These are phyloP conservation scores for Mycena filopes DNA, from an alignment of 768 basidiomycete genomes.

Conservation along the genomic window DNA sequence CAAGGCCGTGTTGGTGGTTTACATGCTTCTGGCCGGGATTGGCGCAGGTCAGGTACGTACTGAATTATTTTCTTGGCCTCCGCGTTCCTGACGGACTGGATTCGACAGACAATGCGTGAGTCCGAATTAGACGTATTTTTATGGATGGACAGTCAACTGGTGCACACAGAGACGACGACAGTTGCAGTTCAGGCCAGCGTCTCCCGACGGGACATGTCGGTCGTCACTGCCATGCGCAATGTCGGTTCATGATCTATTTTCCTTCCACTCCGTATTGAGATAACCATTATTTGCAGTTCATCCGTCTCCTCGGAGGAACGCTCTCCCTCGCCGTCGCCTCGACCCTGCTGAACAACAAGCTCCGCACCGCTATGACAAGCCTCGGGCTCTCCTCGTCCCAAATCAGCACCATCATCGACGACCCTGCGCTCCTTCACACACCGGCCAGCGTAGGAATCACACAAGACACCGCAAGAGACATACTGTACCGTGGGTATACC, in stretches of 20 bases:
- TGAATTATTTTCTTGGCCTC: not conserved
- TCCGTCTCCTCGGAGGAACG: constrained; percentile 77
- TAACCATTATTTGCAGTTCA: constrained; percentile 58
- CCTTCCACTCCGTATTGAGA: not conserved
- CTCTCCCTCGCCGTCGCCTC: constrained; percentile 71
- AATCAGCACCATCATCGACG: constrained; percentile 58
- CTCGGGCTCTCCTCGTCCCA: constrained; percentile 49
- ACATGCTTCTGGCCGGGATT: constrained; percentile 66
- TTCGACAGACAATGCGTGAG: constrained; percentile 54
- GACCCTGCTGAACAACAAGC: constrained; percentile 69
- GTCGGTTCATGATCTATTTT: constrained; percentile 42
- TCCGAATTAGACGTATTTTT: not conserved
- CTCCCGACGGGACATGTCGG: constrained; percentile 76
- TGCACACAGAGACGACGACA: constrained; percentile 66
- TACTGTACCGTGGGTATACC: constrained; percentile 63
- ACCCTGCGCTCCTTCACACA: constrained; percentile 52
- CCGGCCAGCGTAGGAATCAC: constrained; percentile 51
- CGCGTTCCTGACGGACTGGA: not conserved
- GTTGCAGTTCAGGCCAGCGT: constrained; percentile 82
- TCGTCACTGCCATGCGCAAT: constrained; percentile 76
- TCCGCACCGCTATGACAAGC: constrained; percentile 51
- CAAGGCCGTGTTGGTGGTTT: constrained; percentile 64
- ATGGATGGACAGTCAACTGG: not conserved
- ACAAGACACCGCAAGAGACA: constrained; percentile 45
- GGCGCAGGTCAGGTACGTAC: constrained; percentile 68